Conservation (phyloP, 768 basidiomycete species). For the Tricholoma hemisulphureum region DNA sequence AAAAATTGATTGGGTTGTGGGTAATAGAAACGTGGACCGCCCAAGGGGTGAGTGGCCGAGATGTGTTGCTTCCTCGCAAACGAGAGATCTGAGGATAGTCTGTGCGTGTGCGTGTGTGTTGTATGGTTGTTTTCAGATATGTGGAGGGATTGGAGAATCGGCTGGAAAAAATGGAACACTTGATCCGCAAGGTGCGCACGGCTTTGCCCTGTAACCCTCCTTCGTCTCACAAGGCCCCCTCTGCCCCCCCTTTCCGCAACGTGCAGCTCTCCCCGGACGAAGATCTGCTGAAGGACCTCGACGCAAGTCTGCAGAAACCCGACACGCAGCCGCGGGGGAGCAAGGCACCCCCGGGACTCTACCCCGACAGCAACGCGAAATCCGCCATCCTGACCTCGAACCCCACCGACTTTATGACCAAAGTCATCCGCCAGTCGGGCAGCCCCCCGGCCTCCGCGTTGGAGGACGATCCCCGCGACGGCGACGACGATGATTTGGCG, state of each 20-base stretch:
- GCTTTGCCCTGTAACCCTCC: neutral
- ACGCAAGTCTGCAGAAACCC: constrained; percentile 18
- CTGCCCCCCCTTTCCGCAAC: neutral
- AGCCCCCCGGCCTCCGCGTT: no score
- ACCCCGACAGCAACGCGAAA: neutral
- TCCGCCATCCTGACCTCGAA: neutral
- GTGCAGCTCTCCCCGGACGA: constrained; percentile 63
- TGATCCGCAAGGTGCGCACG: constrained; percentile 40
- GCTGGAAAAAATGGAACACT: constrained; percentile 59
- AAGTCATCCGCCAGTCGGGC: constrained; percentile 32
- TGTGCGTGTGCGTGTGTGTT: no score
- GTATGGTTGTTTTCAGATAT: constrained; percentile 37
- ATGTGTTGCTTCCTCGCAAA: no score
- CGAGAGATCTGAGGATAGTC: neutral
- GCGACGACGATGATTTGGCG: constrained; percentile 41
- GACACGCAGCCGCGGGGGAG: constrained; percentile 12
- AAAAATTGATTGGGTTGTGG: neutral
- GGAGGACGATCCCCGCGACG: constrained; percentile 26
- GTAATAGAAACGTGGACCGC: constrained; percentile 62
- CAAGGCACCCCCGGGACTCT: no score
- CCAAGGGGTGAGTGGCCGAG: constrained; percentile 52
- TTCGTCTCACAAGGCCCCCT: neutral
- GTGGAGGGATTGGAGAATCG: constrained; percentile 63
- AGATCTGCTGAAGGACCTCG: constrained; percentile 58
- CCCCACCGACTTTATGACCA: constrained; percentile 30